These are phyloP conservation scores for Logfia minima DNA, from an alignment of 129 eudicot genomes.

Conservation along the genomic window DNA sequence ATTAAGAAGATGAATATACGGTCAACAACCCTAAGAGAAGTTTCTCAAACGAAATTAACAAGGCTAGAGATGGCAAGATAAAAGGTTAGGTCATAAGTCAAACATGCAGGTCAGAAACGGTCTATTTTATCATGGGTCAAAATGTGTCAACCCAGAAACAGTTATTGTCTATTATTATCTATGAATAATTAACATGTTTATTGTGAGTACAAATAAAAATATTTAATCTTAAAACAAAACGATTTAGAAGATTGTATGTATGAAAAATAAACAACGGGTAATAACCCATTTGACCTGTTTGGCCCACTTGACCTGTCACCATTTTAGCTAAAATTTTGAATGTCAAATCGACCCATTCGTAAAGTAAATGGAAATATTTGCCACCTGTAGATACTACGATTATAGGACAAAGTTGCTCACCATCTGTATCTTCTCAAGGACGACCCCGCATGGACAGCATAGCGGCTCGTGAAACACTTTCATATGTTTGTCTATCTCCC, in stretches of 20 bases:
- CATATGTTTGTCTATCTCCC: slow-evolving; percentile 86
- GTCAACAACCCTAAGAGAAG: not conserved
- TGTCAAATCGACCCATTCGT: not conserved
- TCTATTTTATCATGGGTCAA: not conserved
- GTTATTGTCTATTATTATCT: no score
- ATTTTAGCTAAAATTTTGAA: no score
- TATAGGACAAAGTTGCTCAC: slow-evolving; percentile 38
- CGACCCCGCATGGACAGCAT: slow-evolving; percentile 70
- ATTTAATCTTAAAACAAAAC: no score
- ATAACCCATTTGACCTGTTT: no score
- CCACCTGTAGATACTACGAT: not conserved
- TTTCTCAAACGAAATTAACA: not conserved
- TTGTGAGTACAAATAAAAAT: no score
- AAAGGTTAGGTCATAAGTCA: not conserved
- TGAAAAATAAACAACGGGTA: no score
- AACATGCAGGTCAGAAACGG: no score
- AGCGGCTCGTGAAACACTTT: slow-evolving; percentile 91
- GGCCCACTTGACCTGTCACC: no score
- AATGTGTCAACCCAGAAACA: no score
- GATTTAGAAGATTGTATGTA: no score
- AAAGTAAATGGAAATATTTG: not conserved
- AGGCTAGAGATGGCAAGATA: not conserved
- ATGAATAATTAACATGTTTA: no score
- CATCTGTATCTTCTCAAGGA: slow-evolving; percentile 87
- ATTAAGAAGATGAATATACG: not conserved